phyloP scores from a whole-genome alignment of 306 rosid genomes.

The Inga oerstediana region DNA sequence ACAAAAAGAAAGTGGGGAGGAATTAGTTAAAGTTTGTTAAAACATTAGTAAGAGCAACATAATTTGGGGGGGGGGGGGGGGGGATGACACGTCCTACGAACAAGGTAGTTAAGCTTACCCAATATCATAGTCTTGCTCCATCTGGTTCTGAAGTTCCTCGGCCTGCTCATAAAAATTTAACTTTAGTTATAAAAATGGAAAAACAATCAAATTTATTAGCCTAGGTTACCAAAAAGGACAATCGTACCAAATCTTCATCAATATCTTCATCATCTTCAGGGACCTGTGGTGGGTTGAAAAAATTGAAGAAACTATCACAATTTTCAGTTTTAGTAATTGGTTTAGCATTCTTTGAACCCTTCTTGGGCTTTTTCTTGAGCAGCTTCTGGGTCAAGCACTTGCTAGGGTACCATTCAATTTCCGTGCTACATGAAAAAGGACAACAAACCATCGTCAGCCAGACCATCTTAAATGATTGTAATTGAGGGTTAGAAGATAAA shows the following conservation, averaged over 20 bases:
- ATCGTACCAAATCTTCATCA: slow-evolving; percentile 80
- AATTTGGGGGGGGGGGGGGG: too few relatives aligned
- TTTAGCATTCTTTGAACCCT: slow-evolving; percentile 90
- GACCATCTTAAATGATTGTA: not conserved
- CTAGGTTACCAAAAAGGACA: not conserved
- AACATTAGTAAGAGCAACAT: not conserved
- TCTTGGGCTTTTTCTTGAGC: slow-evolving; percentile 94
- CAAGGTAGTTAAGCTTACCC: slow-evolving; percentile 56
- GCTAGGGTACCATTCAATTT: slow-evolving; percentile 83
- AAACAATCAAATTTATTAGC: not conserved
- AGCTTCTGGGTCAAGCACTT: slow-evolving; percentile 88
- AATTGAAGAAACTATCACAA: slow-evolving; percentile 96
- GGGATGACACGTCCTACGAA: not conserved
- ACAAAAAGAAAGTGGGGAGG: not conserved
- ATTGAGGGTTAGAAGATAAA: not conserved
- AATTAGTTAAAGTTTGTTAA: too few relatives aligned
- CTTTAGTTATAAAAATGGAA: not conserved
- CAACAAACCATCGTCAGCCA: not conserved
- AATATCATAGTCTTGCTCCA: slow-evolving; percentile 92
- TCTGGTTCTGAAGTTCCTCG: slow-evolving; percentile 83
- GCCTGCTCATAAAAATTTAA: slow-evolving; percentile 51
- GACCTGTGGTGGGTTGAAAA: slow-evolving; percentile 88
- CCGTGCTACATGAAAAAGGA: slow-evolving; percentile 61
- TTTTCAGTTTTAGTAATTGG: slow-evolving; percentile 90
- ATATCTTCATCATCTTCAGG: slow-evolving; percentile 93